phyloP scores from a whole-genome alignment of 495 filamentous ascomycete genomes.

The Daldinia grandis region DNA sequence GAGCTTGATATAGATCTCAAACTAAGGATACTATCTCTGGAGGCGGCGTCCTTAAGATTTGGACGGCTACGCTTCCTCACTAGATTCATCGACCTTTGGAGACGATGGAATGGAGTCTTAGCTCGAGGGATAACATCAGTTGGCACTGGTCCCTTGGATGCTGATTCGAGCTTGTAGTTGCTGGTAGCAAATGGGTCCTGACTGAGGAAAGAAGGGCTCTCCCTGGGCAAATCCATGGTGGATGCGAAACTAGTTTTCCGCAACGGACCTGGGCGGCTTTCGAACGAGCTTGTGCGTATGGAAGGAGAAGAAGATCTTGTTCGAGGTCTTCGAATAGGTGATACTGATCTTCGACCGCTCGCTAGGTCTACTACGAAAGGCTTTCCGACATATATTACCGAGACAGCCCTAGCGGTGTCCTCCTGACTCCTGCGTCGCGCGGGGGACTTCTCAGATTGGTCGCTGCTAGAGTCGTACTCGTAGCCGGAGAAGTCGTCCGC shows the following conservation, averaged over 20 bases:
- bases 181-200: conserved; percentile 57
- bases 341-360: conserved; percentile 49
- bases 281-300: conserved; percentile 23
- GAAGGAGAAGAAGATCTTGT: conserved; percentile 47
- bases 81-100: conserved; percentile 56
- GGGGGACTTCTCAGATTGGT: conserved; percentile 48
- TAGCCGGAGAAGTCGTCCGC: conserved; percentile 61
- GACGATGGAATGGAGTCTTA: conserved; percentile 52
- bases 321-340: conserved; percentile 45
- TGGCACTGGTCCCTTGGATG: conserved; percentile 19
- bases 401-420: conserved; percentile 58
- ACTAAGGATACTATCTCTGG: conserved; percentile 25
- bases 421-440: conserved; percentile 53
- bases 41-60: conserved; percentile 44
- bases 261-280: conserved; percentile 25
- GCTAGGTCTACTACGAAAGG: conserved; percentile 58
- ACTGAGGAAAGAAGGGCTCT: conserved; percentile 54
- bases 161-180: conserved; percentile 48
- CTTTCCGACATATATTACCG: conserved; percentile 58
- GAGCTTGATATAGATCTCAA: conserved; percentile 30
- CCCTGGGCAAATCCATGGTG: conserved; percentile 47
- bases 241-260: conserved; percentile 48
- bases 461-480: conserved; percentile 55
- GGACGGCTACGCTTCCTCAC: conserved; percentile 58
- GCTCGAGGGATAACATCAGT: conserved; percentile 36